Evolutionary conservation across 768 basidiomycete species (phyloP).

Genomic region (Mycena galopus): DNA sequence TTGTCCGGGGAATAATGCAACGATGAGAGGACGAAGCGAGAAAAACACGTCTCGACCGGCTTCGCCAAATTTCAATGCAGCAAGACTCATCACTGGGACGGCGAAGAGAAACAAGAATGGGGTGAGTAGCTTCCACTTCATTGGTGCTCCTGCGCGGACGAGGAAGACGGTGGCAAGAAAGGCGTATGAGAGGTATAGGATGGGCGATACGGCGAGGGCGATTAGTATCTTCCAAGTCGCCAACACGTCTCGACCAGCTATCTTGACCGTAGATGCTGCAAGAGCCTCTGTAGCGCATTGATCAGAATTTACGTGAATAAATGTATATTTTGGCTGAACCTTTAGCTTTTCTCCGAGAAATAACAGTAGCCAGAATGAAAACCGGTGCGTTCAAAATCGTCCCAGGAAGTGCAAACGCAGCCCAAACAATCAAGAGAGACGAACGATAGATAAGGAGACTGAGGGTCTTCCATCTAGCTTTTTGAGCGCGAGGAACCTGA

Average conservation of each 20-base stretch:
- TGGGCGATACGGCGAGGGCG: conserved; percentile 86
- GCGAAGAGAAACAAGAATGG: conserved; percentile 81
- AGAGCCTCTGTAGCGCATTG: conserved; percentile 78
- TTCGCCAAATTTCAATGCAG: conserved; percentile 96
- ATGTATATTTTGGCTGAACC: conserved; percentile 55
- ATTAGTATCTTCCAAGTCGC: conserved; percentile 98
- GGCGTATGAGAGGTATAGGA: conserved; percentile 88
- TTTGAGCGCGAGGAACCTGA: conserved; percentile 88
- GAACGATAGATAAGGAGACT: conserved; percentile 87
- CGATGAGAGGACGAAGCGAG: conserved; percentile 88
- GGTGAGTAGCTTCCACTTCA: conserved; percentile 76
- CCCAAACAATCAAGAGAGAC: conserved; percentile 82
- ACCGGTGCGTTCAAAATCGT: conserved; percentile 92
- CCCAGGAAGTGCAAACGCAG: conserved; percentile 87
- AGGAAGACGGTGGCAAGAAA: conserved; percentile 80
- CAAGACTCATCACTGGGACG: conserved; percentile 91
- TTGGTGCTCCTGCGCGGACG: conserved; percentile 71
- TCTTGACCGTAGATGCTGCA: conserved; percentile 93
- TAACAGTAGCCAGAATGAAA: conserved; percentile 90
- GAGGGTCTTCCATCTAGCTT: conserved; percentile 87
- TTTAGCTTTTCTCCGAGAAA: conserved; percentile 89
- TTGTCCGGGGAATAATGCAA: conserved; percentile 91
- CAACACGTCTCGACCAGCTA: conserved; percentile 95
- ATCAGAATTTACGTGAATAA: neutral
- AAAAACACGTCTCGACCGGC: conserved; percentile 93